Conservation (phyloP, 768 basidiomycete species). For the Serpula lacrymans region DNA sequence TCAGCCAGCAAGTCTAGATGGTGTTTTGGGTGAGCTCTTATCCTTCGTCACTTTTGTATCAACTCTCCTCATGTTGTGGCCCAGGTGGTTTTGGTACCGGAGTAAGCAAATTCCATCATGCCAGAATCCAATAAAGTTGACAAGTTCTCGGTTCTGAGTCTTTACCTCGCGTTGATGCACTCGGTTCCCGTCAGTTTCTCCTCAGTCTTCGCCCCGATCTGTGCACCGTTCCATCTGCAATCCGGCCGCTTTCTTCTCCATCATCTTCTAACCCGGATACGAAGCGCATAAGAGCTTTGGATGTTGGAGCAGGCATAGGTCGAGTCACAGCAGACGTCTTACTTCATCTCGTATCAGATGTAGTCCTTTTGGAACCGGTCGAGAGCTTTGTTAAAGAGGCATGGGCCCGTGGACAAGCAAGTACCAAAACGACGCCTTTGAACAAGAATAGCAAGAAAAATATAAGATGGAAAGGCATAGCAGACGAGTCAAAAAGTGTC, state of each 20-base stretch:
- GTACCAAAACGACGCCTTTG: constrained; percentile 26
- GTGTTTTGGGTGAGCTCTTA: constrained; percentile 67
- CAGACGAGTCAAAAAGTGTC: constrained; percentile 62
- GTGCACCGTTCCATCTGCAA: constrained; percentile 69
- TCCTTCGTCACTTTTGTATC: constrained; percentile 11
- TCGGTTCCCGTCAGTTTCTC: constrained; percentile 87
- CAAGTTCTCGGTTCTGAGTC: constrained; percentile 42
- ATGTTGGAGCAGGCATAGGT: constrained; percentile 93
- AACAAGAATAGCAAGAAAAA: constrained; percentile 26
- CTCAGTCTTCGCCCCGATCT: constrained; percentile 79
- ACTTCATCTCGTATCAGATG: constrained; percentile 82
- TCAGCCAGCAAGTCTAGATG: constrained; percentile 79
- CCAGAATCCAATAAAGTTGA: constrained; percentile 3
- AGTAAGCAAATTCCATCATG: constrained; percentile 28
- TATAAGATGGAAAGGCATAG: constrained; percentile 64
- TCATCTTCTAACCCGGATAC: constrained; percentile 13
- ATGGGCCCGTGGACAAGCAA: constrained; percentile 33
- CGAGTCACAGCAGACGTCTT: constrained; percentile 88
- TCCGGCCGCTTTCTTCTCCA: constrained; percentile 45
- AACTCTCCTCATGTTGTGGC: constrained; percentile 24
- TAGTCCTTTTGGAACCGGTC: constrained; percentile 89
- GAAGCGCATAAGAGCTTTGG: constrained; percentile 70
- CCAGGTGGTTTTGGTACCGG: constrained; percentile 56
- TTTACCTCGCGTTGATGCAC: constrained; percentile 85
- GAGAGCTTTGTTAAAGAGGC: constrained; percentile 74